These are phyloP conservation scores for Wickerhamiella shivajii DNA, from an alignment of 805 yeast genomes.

Conservation along the genomic window DNA sequence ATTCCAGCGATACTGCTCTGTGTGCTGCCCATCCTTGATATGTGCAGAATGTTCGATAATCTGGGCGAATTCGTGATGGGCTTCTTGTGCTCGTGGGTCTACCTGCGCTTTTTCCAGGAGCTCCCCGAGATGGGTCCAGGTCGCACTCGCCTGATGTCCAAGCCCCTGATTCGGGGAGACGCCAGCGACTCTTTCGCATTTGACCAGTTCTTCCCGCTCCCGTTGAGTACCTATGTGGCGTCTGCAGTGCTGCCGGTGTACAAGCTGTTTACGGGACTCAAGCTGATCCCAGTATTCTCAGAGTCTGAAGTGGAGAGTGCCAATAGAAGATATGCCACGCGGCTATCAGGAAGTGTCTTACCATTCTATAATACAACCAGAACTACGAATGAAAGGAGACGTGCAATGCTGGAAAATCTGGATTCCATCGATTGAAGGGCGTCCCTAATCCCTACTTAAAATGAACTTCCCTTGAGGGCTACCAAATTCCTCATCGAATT, in stretches of 20 bases:
- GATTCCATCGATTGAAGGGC: too few relatives aligned
- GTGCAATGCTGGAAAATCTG: conserved; percentile 14
- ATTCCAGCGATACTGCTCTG: conserved; percentile 28
- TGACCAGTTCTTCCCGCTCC: conserved; percentile 69
- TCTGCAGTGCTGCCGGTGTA: conserved; percentile 23
- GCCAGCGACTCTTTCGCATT: conserved; percentile 82
- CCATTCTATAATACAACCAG: conserved; percentile 12
- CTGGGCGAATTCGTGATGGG: conserved; percentile 24
- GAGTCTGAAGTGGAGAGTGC: conserved; percentile 16
- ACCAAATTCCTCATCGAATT: conserved; percentile 14
- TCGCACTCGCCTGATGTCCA: conserved; percentile 10
- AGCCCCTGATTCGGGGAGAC: conserved; percentile 46
- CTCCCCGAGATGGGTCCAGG: conserved; percentile 27
- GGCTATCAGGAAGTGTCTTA: conserved; percentile 16
- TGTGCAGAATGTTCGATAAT: conserved; percentile 17
- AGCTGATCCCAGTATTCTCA: conserved; percentile 9
- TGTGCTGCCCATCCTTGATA: conserved; percentile 18
- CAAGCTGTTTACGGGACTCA: neutral
- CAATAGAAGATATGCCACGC: conserved; percentile 16
- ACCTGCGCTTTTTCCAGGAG: conserved; percentile 65
- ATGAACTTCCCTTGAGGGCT: conserved; percentile 14
- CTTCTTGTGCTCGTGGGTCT: conserved; percentile 58
- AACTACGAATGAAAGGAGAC: conserved; percentile 16
- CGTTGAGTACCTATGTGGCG: conserved; percentile 35
- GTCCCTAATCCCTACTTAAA: conserved; percentile 8